phyloP scores from a whole-genome alignment of 768 basidiomycete species.

The Mycena kentingensis region DNA sequence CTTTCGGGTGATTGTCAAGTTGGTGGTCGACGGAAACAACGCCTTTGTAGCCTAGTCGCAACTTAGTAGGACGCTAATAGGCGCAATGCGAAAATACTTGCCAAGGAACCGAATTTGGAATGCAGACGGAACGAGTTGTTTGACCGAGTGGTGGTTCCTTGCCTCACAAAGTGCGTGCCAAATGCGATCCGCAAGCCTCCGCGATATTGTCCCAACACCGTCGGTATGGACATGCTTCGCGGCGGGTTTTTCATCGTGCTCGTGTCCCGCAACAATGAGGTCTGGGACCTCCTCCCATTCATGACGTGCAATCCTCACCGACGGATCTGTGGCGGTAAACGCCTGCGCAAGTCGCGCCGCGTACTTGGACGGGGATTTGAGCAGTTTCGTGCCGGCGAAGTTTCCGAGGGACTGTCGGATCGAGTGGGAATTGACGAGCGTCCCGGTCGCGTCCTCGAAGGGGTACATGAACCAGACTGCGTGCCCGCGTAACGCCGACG shows the following conservation, averaged over 20 bases:
- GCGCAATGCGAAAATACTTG: too few species aligned
- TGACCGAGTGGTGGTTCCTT: constrained; percentile 35
- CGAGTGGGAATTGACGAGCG: constrained; percentile 50
- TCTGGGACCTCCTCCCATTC: constrained; percentile 71
- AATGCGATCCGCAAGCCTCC: constrained; percentile 55
- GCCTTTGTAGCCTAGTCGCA: constrained; percentile 85
- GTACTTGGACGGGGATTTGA: constrained; percentile 70
- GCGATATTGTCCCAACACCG: constrained; percentile 79
- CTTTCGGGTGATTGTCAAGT: constrained; percentile 44
- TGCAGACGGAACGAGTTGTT: constrained; percentile 55
- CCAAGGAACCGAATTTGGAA: constrained; percentile 77
- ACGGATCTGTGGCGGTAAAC: constrained; percentile 80
- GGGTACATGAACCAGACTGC: constrained; percentile 81
- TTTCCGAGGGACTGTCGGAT: constrained; percentile 71
- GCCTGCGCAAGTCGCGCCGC: constrained; percentile 84
- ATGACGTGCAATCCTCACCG: constrained; percentile 52
- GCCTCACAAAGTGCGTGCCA: constrained; percentile 55
- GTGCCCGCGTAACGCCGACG: constrained; percentile 75
- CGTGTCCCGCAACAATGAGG: constrained; percentile 40
- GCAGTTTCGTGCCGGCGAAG: constrained; percentile 52
- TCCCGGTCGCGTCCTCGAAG: constrained; percentile 50
- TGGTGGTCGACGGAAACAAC: constrained; percentile 69
- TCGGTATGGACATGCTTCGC: constrained; percentile 61
- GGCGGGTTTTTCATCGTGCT: constrained; percentile 14
- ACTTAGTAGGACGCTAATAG: too few species aligned